Evolutionary conservation across 2,329 filamentous ascomycete species (phyloP), one percentile per base, ranked within the genome.

Genomic region (Clarireedia homoeocarpa): DNA sequence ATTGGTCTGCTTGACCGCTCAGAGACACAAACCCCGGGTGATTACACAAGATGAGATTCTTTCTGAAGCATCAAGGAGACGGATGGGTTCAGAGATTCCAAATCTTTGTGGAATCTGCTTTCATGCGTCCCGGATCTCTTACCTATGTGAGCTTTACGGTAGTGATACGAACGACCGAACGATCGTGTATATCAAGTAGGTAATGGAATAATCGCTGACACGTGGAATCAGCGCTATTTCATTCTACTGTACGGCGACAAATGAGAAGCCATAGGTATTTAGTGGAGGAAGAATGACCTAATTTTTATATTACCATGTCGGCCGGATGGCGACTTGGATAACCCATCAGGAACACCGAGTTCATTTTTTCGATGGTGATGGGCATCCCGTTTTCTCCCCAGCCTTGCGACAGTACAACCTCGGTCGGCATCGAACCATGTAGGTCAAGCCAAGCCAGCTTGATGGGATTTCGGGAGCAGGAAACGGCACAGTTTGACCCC

Each of bases 161-260:
- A 26, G 38, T 38, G 26, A 54, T 54, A 54, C 44, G 45, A 48
- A 40, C 14, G 36, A 45, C 10, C 40, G 20, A 23, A 20, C n/a
- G 20, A 42, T n/a, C 15, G 45, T 49, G 34, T 36, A 49, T 42
- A 30, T 20, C 30, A 54, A 40, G 45, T 30, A 26, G n/a, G 17
- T 9, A 23, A 9, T 44, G 23, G 40, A 44, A 12, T 14, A 47
- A 49, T 42, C n/a, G 27, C 24, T 1, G 23, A 14, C 52, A 44
- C 36, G 36, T 50, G 45, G 23, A 15, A 36, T 54, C 39, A 54
- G 52, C 46, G 24, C 52, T 50, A 54, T n/a, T 17, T 17, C 9
- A 34, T 42, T 20, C 20, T 20, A 2, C 20, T 20, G 20, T 20
- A 20, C 15, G 5, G 24, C 2, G n/a, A 55, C 14, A 23, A 30